Conservation (phyloP, 2,329 filamentous ascomycete genomes). For the Alternaria conjuncta region DNA sequence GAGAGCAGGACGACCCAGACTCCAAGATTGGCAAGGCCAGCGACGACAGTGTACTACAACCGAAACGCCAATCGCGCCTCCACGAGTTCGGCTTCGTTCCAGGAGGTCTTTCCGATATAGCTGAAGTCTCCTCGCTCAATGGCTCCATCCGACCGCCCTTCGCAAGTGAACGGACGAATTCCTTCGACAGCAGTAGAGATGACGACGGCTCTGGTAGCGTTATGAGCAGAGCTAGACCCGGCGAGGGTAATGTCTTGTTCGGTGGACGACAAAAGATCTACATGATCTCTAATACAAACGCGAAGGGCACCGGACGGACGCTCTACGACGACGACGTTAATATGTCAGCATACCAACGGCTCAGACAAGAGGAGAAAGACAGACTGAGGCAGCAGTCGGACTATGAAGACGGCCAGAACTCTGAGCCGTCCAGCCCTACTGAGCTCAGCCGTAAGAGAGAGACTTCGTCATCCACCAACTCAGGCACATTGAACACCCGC, state of each 20-base stretch:
- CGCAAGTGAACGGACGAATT: slow-evolving; percentile 66
- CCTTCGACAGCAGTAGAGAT: slow-evolving; percentile 66
- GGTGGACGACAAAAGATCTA: slow-evolving; percentile 96
- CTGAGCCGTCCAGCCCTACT: slow-evolving; percentile 56
- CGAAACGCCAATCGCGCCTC: slow-evolving; percentile 79
- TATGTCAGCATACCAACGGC: slow-evolving; percentile 81
- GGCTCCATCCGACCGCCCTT: slow-evolving; percentile 63
- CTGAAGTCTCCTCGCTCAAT: slow-evolving; percentile 81
- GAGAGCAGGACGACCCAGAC: slow-evolving; percentile 90
- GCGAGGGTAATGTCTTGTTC: slow-evolving; percentile 91
- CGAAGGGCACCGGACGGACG: slow-evolving; percentile 60
- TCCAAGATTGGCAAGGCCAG: slow-evolving; percentile 92
- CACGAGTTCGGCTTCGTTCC: slow-evolving; percentile 71
- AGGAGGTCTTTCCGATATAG: slow-evolving; percentile 77
- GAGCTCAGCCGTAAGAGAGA: slow-evolving; percentile 78
- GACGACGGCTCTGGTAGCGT: slow-evolving; percentile 78
- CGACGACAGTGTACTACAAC: slow-evolving; percentile 89
- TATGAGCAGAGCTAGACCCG: slow-evolving; percentile 83
- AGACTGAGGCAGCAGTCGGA: slow-evolving; percentile 28
- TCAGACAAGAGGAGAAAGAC: slow-evolving; percentile 65
- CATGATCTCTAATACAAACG: slow-evolving; percentile 68
- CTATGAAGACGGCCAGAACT: slow-evolving; percentile 48
- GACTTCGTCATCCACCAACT: slow-evolving; percentile 83
- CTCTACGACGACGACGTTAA: slow-evolving; percentile 89
- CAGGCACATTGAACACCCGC: slow-evolving; percentile 68